A percentile compares a stretch with the other conserved stretches of the same genome.
phyloP scores from a whole-genome alignment of 495 filamentous ascomycete species.

The Penicillium simplicissimum region DNA sequence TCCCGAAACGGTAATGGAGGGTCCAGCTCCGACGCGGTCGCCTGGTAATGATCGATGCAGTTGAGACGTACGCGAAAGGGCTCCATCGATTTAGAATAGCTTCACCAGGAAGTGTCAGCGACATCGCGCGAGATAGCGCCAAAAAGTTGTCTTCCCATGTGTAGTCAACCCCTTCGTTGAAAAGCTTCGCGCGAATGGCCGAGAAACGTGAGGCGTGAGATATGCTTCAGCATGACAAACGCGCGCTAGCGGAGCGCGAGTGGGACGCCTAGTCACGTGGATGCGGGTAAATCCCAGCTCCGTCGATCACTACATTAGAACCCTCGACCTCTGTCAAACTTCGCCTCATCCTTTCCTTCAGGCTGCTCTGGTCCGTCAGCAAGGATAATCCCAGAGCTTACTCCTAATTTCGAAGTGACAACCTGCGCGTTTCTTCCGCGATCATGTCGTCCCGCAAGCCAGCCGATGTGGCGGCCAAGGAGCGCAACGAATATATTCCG shows the following conservation, averaged over 20 bases:
- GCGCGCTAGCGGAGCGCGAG: slow-evolving; percentile 12
- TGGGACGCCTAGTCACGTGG: slow-evolving; percentile 41
- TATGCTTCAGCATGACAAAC: slow-evolving; percentile 16
- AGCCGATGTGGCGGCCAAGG: slow-evolving; percentile 58
- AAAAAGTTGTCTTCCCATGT: background rate
- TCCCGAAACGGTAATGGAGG: slow-evolving; percentile 66
- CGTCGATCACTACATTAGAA: slow-evolving; percentile 1
- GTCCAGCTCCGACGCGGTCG: slow-evolving; percentile 74
- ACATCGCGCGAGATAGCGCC: slow-evolving; percentile 26
- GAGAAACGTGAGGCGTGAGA: slow-evolving; percentile 3
- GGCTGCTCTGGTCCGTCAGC: background rate
- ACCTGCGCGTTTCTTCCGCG: background rate
- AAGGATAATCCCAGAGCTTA: background rate
- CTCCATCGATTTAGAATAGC: slow-evolving; percentile 49
- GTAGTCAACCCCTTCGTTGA: background rate
- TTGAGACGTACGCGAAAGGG: slow-evolving; percentile 85
- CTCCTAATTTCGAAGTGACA: background rate
- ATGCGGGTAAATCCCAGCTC: slow-evolving; percentile 4
- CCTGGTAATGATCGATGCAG: slow-evolving; percentile 92
- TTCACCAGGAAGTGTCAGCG: slow-evolving; percentile 29
- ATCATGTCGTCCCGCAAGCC: slow-evolving; percentile 50
- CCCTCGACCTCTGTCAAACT: background rate
- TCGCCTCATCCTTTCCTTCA: slow-evolving; percentile 9
- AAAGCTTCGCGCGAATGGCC: slow-evolving; percentile 3
- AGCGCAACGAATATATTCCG: slow-evolving; percentile 98